Conservation (phyloP, 257 asterid species). For the Solanum acaule region DNA sequence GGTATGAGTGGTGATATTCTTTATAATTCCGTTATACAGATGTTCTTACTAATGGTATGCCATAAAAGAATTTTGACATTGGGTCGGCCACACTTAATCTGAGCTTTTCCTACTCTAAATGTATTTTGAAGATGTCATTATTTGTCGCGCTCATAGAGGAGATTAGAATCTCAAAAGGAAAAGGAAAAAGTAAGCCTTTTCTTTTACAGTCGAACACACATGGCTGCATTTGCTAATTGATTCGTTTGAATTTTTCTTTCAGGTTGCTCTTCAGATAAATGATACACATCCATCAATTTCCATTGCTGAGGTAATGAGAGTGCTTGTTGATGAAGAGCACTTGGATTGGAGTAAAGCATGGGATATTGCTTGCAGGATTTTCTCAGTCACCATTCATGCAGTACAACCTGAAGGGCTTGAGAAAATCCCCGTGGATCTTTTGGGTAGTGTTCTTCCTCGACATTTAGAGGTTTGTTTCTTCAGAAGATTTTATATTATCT, state of each 20-base stretch:
- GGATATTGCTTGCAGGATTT: slow-evolving; percentile 28
- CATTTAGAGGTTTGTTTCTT: slow-evolving; percentile 31
- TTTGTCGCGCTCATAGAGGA: background rate
- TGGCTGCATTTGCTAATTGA: background rate
- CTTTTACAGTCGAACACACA: background rate
- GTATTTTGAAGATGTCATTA: background rate
- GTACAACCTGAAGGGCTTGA: slow-evolving; percentile 38
- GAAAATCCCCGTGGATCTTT: slow-evolving; percentile 44
- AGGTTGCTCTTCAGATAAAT: slow-evolving; percentile 48
- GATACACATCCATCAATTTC: slow-evolving; percentile 49
- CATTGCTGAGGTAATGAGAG: slow-evolving; percentile 41
- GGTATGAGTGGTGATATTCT: background rate
- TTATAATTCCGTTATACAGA: background rate
- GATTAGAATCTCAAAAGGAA: background rate
- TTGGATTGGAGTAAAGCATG: slow-evolving; percentile 36
- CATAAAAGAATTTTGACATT: background rate
- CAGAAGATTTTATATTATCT: background rate
- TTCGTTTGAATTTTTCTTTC: background rate
- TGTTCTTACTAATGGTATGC: background rate
- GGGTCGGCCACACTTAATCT: background rate
- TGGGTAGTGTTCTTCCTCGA: slow-evolving; percentile 41
- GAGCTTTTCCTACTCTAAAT: background rate
- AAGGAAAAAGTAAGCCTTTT: background rate
- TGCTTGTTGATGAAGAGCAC: slow-evolving; percentile 38
- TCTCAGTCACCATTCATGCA: slow-evolving; percentile 37